Evolutionary conservation across 371 early-diverging fungal genomes (phyloP).

Genomic region (Rhizopus stolonifer): DNA sequence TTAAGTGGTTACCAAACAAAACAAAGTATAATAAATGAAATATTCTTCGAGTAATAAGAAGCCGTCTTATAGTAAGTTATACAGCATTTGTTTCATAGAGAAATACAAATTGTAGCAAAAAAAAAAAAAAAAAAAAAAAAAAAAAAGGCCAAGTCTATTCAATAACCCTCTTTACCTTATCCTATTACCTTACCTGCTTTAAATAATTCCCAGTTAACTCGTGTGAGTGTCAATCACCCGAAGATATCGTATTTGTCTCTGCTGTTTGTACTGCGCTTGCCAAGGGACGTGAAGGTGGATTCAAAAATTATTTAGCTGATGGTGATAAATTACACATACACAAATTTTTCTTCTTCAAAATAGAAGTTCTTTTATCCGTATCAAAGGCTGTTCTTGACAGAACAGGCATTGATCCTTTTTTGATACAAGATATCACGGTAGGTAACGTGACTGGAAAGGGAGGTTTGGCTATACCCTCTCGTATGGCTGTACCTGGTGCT

Average conservation of each 20-base stretch:
- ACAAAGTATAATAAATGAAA: no score
- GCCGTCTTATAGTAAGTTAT: no score
- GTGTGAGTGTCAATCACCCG: constrained; percentile 71
- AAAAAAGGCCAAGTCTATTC: no score
- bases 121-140: no score
- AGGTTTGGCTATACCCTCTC: constrained; percentile 82
- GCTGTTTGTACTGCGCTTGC: constrained; percentile 92
- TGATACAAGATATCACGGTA: constrained; percentile 94
- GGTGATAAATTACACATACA: constrained; percentile 5
- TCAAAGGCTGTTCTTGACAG: constrained; percentile 81
- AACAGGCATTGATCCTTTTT: constrained; percentile 83
- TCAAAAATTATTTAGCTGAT: constrained; percentile 89
- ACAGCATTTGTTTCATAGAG: no score
- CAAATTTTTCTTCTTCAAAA: background rate
- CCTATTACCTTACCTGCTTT: constrained; percentile 28
- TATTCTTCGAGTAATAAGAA: no score
- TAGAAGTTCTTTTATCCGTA: constrained; percentile 81
- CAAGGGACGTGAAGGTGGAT: constrained; percentile 91
- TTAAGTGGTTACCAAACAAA: no score
- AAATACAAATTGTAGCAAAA: no score
- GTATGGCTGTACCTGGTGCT: constrained; percentile 95
- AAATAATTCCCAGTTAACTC: constrained; percentile 25
- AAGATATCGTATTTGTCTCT: constrained; percentile 85
- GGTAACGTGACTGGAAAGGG: constrained; percentile 94
- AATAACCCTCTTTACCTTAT: constrained; percentile 23